Base-by-base conservation (phyloP, 176 grass and related monocot genomes). In the Oropetium thomaeum region DNA sequence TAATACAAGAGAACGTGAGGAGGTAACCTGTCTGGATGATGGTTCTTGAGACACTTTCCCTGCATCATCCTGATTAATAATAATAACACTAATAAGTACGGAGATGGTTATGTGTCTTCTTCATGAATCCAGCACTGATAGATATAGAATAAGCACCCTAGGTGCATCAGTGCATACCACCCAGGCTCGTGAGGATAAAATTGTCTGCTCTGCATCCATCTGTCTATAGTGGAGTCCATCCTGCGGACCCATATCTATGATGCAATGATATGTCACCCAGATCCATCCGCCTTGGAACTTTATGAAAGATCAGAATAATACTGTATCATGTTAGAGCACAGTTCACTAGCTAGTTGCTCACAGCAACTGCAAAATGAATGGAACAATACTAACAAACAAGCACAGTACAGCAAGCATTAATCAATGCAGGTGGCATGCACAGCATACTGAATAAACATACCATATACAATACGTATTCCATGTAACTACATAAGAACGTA, bases 301-400 rank as follows among this genome's bases (percentile, higher is more conserved):
- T 83, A 79, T 79, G 54, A 30, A 69, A 52, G 35, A 79, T 64
- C 28, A 63, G 55, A 83, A 79, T 70, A 75, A 79, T 62, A 88
- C 35, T 75, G 69, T 83, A 55, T 67, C 52, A 67, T 43, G n/a
- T 43, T 73, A 69, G 10, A 74, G 62, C 42, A 88, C 43, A 69
- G 80, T 74, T 88, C 69, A 79, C 26, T 42, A 67, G 75, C 61
- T 62, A 83, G 75, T 79, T 73, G 27, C 26, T 20, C 59, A 82
- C 43, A 87, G 51, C 31, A 67, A 53, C 40, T 41, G n/a, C 5
- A 41, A 78, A 78, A 43, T 26, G 9, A 34, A 78, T 68, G 60
- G 79, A 73, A 51, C 33, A 74, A 9, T 37, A 61, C 41, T 69
- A 79, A 49, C 28, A 37, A 33, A 53, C 58, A 83, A 69, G 20